Conservation (phyloP, 1,139 yeast genomes). For the Candida buenavistaensis region DNA sequence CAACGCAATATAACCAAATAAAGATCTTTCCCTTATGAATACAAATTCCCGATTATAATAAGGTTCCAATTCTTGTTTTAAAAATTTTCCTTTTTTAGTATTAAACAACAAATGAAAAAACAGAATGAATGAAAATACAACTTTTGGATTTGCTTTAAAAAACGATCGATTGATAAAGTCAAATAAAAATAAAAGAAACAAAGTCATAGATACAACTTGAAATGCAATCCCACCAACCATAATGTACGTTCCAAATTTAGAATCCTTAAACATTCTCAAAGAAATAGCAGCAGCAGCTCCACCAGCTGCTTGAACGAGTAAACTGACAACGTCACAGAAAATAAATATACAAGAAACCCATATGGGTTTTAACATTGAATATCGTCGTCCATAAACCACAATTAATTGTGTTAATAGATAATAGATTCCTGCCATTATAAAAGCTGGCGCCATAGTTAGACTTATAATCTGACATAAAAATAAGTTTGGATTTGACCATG, state of each 20-base stretch:
- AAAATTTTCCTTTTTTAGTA: too few relatives aligned
- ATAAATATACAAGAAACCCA: slow-evolving; percentile 69
- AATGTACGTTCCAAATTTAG: slow-evolving; percentile 60
- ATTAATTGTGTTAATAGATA: slow-evolving; percentile 70
- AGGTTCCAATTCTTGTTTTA: too few relatives aligned
- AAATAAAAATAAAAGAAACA: slow-evolving; percentile 58
- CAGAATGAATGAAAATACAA: too few relatives aligned
- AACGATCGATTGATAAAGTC: slow-evolving; percentile 49
- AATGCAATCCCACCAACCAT: slow-evolving; percentile 82
- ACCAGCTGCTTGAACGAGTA: slow-evolving; percentile 79
- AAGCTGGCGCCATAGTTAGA: slow-evolving; percentile 81
- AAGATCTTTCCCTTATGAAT: slow-evolving; percentile 35
- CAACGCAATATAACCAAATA: slow-evolving; percentile 46
- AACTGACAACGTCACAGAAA: slow-evolving; percentile 61
- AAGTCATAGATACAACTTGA: slow-evolving; percentile 73
- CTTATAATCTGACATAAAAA: slow-evolving; percentile 62
- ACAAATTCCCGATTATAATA: slow-evolving; percentile 38
- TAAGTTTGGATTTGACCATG: slow-evolving; percentile 25
- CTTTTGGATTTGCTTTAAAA: too few relatives aligned
- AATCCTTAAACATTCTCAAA: slow-evolving; percentile 29
- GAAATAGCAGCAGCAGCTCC: slow-evolving; percentile 68
- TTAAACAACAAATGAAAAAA: slow-evolving; percentile 30
- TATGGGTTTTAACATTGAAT: slow-evolving; percentile 67
- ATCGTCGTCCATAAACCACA: slow-evolving; percentile 63
- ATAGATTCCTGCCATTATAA: slow-evolving; percentile 84